Percentiles rank a stretch among this genome's conserved stretches.
phyloP scores from a whole-genome alignment of 2,329 filamentous ascomycete species.

The Colletotrichum cuscutae region DNA sequence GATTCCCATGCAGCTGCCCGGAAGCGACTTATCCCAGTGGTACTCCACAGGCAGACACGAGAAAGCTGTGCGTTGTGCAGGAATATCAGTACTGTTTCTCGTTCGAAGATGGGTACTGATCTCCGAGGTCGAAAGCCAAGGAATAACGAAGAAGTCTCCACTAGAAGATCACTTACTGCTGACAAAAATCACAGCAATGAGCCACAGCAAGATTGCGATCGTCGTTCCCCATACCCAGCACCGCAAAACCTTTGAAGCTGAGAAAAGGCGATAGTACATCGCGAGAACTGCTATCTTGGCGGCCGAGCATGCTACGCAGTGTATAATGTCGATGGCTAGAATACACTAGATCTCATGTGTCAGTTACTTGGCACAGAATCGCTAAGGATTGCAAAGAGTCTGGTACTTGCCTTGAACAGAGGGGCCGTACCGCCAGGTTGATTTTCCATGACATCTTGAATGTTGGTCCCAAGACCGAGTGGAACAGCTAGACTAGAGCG shows the following conservation, averaged over 20 bases:
- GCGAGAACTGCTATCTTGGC: background rate
- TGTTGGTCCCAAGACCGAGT: background rate
- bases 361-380: background rate
- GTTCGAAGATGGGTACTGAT: too few species aligned
- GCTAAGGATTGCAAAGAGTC: background rate
- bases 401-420: background rate
- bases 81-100: background rate
- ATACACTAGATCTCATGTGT: background rate
- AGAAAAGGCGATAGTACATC: background rate
- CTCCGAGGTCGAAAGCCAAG: too few species aligned
- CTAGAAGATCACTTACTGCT: background rate
- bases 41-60: background rate
- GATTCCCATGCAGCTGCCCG: background rate
- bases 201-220: background rate
- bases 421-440: background rate
- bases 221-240: background rate
- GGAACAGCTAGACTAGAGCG: background rate
- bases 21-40: background rate
- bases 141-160: background rate
- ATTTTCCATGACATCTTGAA: background rate
- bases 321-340: background rate
- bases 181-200: background rate
- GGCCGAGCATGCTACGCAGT: background rate
- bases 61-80: background rate
- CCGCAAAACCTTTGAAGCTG: background rate